Conservation (phyloP, 2,329 filamentous ascomycete genomes). For the Pezicula rhizophila region DNA sequence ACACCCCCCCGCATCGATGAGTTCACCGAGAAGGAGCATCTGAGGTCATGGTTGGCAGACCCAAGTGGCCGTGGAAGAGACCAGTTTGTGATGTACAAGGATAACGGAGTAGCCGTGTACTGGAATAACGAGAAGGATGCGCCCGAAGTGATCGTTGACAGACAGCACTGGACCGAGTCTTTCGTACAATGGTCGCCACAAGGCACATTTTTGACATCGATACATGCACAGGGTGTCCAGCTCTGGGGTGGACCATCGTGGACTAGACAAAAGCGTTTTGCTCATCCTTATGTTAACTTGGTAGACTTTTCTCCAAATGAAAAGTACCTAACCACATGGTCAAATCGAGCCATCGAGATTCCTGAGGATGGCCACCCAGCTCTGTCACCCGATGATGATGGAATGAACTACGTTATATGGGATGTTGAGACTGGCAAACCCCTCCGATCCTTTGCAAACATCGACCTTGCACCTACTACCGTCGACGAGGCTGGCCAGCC, state of each 20-base stretch:
- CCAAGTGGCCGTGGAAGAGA: slow-evolving; percentile 74
- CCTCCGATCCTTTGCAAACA: slow-evolving; percentile 85
- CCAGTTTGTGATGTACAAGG: slow-evolving; percentile 91
- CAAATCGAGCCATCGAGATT: slow-evolving; percentile 84
- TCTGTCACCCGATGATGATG: slow-evolving; percentile 88
- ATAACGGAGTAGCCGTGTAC: slow-evolving; percentile 87
- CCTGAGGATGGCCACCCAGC: slow-evolving; percentile 80
- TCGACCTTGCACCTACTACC: slow-evolving; percentile 65
- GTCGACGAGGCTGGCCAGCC: slow-evolving; percentile 56
- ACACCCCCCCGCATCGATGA: slow-evolving; percentile 72
- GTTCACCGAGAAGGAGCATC: slow-evolving; percentile 88
- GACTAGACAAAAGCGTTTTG: slow-evolving; percentile 86
- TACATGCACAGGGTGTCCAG: slow-evolving; percentile 94
- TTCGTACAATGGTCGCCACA: slow-evolving; percentile 98
- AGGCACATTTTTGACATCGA: slow-evolving; percentile 88
- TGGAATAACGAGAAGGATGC: slow-evolving; percentile 97
- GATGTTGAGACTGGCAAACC: slow-evolving; percentile 86
- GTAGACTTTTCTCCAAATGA: slow-evolving; percentile 93
- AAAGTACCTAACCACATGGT: slow-evolving; percentile 95
- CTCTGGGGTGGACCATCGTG: slow-evolving; percentile 91
- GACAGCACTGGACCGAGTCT: slow-evolving; percentile 94
- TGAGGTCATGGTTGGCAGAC: slow-evolving; percentile 89
- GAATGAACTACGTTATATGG: slow-evolving; percentile 99
- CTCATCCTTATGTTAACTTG: slow-evolving; percentile 91
- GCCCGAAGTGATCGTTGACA: slow-evolving; percentile 84